Base-by-base conservation (phyloP, 371 early-diverging fungal species). In the Mortierella sp. region DNA sequence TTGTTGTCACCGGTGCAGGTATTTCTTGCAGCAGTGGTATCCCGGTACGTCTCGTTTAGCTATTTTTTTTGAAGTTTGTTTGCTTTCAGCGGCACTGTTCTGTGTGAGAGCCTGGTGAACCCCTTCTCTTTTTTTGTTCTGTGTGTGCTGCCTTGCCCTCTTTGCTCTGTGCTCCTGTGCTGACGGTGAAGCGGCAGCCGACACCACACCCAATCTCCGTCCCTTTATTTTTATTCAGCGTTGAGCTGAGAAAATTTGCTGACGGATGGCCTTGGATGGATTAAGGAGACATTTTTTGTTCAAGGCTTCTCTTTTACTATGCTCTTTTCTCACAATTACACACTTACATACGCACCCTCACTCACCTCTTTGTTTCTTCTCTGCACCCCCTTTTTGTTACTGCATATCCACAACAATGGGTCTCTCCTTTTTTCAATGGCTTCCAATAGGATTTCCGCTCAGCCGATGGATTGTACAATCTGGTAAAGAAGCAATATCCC, bases 1-100 rank as follows among this genome's bases (percentile, higher is more conserved):
- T 96, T 10, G 92, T 97, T 28, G 92, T 98, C 31, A 94, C 96
- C 24, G 98, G 98, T 10, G 98, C 98, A 40, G 98, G 98, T 46
- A 97, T 98, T 74, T 97, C 97, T 24, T 96, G 96, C 71, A 93
- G 94, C 79, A 92, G 95, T 79, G 98, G 98, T 54, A 98, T 98
- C 82, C 97, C 97, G 14, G 95, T 95, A 91, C 88, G 90, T 90
- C 34, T 26, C 19, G n/a, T 4, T 21, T 19, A 43, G 24, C 9
- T 44, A 14, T 31, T 24, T 46, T 64, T n/a, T 51, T 11, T 61
- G 16, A 4, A 28, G 50, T 50, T 14, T 48, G 46, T 24, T 24
- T 28, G 24, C 1, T 14, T 21, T 21, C 48, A 16, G 46, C 11
- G 19, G 40, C 31, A 50, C 48, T 37, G 26, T 51, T 54, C 26